Evolutionary conservation across 1,284 basidiomycete species (phyloP).

Genomic region (Vanrija sp.): DNA sequence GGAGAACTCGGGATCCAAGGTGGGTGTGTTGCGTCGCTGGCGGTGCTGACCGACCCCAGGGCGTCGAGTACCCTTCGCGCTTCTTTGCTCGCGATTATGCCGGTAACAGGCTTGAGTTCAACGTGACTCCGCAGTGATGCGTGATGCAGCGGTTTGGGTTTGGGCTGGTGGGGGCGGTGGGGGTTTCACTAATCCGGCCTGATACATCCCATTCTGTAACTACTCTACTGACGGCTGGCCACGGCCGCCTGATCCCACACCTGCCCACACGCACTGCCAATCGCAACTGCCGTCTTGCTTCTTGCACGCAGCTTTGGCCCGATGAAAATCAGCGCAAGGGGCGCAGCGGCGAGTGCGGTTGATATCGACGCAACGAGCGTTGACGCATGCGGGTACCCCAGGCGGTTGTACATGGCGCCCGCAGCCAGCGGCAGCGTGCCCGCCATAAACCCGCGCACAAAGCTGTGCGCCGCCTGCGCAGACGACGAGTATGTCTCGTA

Average conservation of each 20-base stretch:
- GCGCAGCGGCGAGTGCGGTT: too few relatives aligned
- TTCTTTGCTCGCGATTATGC: conserved; percentile 47
- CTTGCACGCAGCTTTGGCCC: conserved; percentile 38
- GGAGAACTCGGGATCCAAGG: conserved; percentile 40
- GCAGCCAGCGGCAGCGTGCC: conserved; percentile 32
- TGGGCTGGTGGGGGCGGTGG: too few relatives aligned
- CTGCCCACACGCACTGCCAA: too few relatives aligned
- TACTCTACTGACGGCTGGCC: too few relatives aligned
- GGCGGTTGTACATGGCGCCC: too few relatives aligned
- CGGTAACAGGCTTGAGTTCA: conserved; percentile 45
- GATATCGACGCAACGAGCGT: too few relatives aligned
- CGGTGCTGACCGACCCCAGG: conserved; percentile 13
- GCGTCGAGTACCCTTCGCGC: conserved; percentile 41
- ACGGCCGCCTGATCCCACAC: too few relatives aligned
- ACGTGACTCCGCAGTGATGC: neutral
- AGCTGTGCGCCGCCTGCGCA: conserved; percentile 46
- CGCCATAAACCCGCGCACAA: conserved; percentile 38
- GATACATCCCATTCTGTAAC: too few relatives aligned
- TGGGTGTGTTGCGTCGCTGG: conserved; percentile 15
- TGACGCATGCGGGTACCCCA: too few relatives aligned
- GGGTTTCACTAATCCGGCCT: too few relatives aligned
- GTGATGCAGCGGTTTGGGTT: too few relatives aligned
- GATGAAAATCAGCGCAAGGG: conserved; percentile 24
- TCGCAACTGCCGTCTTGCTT: conserved; percentile 20
- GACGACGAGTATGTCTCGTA: conserved; percentile 48